A percentile compares a stretch with the other conserved stretches of the same genome.
These are phyloP conservation scores for Blepharisma japonicum DNA, from an alignment of 73 alveolate genomes.

Conservation along the genomic window DNA sequence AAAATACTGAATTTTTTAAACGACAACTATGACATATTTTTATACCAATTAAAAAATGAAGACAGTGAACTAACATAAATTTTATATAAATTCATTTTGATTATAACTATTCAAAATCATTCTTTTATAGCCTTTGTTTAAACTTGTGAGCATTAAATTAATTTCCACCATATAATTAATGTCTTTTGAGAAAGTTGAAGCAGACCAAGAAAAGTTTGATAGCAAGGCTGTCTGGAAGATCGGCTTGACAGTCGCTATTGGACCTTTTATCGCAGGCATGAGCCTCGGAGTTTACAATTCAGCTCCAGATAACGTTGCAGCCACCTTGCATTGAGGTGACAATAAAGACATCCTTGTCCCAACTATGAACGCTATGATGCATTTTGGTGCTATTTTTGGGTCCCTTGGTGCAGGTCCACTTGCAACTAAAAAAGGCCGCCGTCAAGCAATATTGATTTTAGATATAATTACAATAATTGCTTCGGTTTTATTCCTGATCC, in stretches of 20 bases:
- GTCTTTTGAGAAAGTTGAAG: too few species aligned
- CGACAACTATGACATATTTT: too few species aligned
- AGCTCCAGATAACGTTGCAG: background rate
- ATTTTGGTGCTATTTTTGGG: conserved; percentile 11
- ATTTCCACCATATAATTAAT: too few species aligned
- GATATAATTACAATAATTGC: background rate
- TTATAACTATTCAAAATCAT: too few species aligned
- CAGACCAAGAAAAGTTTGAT: background rate
- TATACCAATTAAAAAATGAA: too few species aligned
- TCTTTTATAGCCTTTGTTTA: too few species aligned
- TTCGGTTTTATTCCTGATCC: background rate
- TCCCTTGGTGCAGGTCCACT: background rate
- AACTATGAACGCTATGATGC: background rate
- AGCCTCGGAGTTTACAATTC: conserved; percentile 21
- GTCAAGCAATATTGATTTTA: background rate
- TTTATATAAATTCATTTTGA: too few species aligned
- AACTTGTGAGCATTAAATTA: too few species aligned
- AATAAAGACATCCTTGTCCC: background rate
- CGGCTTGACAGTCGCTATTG: background rate
- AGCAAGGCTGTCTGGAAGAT: background rate
- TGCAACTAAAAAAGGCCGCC: background rate
- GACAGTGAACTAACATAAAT: too few species aligned
- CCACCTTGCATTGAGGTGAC: conserved; percentile 7
- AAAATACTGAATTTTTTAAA: too few species aligned
- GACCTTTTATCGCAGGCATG: background rate